Evolutionary conservation across 129 eudicot genomes (phyloP), one percentile per base, ranked within the genome.

Genomic region (Lactuca sativa): DNA sequence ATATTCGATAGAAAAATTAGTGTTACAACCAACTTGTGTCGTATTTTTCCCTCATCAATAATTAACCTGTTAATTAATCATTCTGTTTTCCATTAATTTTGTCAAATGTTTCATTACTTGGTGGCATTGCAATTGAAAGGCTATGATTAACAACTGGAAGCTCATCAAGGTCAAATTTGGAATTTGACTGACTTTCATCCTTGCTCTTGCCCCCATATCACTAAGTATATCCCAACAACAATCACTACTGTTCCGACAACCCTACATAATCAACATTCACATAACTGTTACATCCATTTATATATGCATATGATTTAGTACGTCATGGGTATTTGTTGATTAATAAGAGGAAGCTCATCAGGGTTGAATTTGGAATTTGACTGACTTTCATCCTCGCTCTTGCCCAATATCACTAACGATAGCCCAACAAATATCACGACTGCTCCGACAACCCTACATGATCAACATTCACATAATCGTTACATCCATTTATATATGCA

Each of bases 351-450:
- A 52, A 69, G 7, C 38, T 72, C 67, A 62, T 69, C 53, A 30
- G 52, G 65, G 30, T 81, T 76, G 40, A 76, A 21, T n/a, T 66
- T 69, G 33, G 72, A 34, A 32, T 53, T 74, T 3, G 80, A 34
- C 34, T 54, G 66, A 11, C 17, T 68, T 52, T 52, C 62, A 66
- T 88, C 90, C 43, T 80, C 75, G 81, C 85, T 80, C 76, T 88
- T 88, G 32, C 95, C 95, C 90, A 90, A 88, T 77, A 88, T 75
- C 59, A 88, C 86, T 13, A 82, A 49, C 68, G 85, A 88, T 62
- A 88, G 72, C 5, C 95, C 90, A 0, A 59, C 48, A 34, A 85
- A 90, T 0, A 84, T 85, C 57, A 82, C 72, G 12, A 76, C 47
- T 32, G 90, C 88, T 31, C 95, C 95, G 8, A 85, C 17, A 18